A percentile compares a stretch with the other conserved stretches of the same genome.
Conservation (phyloP, 2,329 filamentous ascomycete genomes). For the Ceratocystis cacaofunesta region DNA sequence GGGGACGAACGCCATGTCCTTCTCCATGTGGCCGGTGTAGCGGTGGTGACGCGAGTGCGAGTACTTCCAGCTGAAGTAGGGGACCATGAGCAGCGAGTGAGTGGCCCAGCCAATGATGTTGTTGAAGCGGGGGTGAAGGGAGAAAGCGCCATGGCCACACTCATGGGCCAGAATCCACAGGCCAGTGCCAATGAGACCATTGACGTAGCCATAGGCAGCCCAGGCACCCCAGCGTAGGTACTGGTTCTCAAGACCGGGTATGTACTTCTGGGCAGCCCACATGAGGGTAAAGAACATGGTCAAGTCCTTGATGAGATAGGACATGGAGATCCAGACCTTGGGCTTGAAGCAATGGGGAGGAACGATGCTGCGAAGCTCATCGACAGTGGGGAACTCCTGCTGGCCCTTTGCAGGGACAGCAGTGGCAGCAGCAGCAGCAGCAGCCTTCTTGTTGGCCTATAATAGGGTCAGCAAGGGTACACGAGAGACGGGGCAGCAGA, state of each 20-base stretch:
- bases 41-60: conserved; percentile 56
- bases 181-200: conserved; percentile 49
- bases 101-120: conserved; percentile 46
- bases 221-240: conserved; percentile 35
- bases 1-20: conserved; percentile 52
- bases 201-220: conserved; percentile 45
- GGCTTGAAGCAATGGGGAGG: conserved; percentile 47
- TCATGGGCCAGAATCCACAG: conserved; percentile 60
- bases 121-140: conserved; percentile 40
- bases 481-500: neutral
- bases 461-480: conserved; percentile 7
- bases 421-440: neutral
- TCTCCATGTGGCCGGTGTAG: conserved; percentile 51
- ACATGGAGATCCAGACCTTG: conserved; percentile 35
- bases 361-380: conserved; percentile 37
- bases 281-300: conserved; percentile 33
- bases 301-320: conserved; percentile 43
- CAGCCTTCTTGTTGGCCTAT: conserved; percentile 11
- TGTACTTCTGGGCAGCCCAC: conserved; percentile 38
- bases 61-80: conserved; percentile 61
- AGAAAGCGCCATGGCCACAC: conserved; percentile 55
- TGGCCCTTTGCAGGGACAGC: neutral
- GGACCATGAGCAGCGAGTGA: conserved; percentile 52
- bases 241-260: conserved; percentile 34
- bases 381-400: conserved; percentile 29